These are phyloP conservation scores for Emmonsiellopsis sp. DNA, from an alignment of 2,329 filamentous ascomycete genomes.

Conservation along the genomic window DNA sequence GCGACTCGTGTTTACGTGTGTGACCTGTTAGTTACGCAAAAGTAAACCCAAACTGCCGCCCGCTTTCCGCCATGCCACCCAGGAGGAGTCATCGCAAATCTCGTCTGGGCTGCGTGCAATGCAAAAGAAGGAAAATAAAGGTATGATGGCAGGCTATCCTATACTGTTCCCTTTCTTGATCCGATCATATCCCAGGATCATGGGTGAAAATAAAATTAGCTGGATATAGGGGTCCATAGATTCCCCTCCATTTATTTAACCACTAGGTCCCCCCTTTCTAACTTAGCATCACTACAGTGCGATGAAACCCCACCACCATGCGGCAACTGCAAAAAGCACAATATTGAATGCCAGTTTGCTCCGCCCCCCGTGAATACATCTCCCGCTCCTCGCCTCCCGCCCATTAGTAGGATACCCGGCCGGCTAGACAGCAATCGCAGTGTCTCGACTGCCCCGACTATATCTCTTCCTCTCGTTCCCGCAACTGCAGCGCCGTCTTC, in stretches of 20 bases:
- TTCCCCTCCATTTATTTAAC: background rate
- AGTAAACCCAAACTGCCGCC: background rate
- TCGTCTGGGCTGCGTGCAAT: constrained; percentile 23
- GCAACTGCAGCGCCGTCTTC: constrained; percentile 3
- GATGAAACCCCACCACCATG: constrained; percentile 17
- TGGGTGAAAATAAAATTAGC: background rate
- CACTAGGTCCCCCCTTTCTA: background rate
- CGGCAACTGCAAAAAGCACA: constrained; percentile 17
- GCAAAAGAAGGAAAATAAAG: constrained; percentile 27
- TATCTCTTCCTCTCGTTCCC: constrained; percentile 2
- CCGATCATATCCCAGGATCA: background rate
- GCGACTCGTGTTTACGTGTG: background rate
- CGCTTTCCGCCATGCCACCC: constrained; percentile 9
- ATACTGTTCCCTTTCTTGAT: background rate
- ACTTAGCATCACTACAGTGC: constrained; percentile 9
- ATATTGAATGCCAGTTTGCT: constrained; percentile 17
- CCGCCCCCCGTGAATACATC: constrained; percentile 2
- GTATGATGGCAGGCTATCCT: constrained; percentile 12
- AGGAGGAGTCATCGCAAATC: constrained; percentile 25
- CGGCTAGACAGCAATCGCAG: background rate
- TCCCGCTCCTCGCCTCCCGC: background rate
- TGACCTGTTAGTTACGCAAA: background rate
- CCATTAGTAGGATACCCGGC: background rate
- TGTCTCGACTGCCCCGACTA: no score
- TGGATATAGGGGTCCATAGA: background rate